phyloP scores from a whole-genome alignment of 2,329 filamentous ascomycete genomes.

The Hypoxylon rubiginosum region DNA sequence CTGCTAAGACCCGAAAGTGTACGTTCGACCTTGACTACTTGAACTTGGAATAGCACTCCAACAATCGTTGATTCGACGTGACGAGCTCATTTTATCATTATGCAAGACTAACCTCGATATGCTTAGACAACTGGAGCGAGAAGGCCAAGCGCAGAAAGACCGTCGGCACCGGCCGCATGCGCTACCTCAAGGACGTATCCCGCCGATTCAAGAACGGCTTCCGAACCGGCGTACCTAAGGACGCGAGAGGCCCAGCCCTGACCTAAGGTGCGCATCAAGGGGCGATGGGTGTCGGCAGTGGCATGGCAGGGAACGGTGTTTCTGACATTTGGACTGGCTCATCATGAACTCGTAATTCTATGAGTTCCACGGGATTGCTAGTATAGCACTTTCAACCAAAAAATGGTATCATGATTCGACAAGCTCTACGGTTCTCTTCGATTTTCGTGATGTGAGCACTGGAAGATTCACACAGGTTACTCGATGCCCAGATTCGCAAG shows the following conservation, averaged over 20 bases:
- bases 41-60: conserved; percentile 7
- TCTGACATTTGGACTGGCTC: conserved; percentile 54
- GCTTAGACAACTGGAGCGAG: conserved; percentile 97
- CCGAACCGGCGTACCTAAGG: conserved; percentile 90
- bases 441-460: conserved; percentile 6
- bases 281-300: conserved; percentile 51
- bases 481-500: neutral
- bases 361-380: conserved; percentile 49
- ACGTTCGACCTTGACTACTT: conserved; percentile 64
- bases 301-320: conserved; percentile 55
- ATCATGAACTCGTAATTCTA: conserved; percentile 48
- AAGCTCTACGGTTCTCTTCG: conserved; percentile 25
- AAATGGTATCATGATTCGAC: conserved; percentile 52
- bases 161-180: conserved; percentile 95
- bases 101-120: conserved; percentile 16
- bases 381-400: conserved; percentile 50
- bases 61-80: conserved; percentile 38
- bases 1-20: conserved; percentile 99
- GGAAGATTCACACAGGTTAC: neutral
- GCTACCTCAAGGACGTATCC: conserved; percentile 91
- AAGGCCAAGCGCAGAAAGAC: conserved; percentile 99
- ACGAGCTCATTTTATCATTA: conserved; percentile 54
- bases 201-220: conserved; percentile 98
- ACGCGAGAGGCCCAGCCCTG: conserved; percentile 66
- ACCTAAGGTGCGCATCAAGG: conserved; percentile 49